Conservation (phyloP, 768 basidiomycete species). For the Agrocybe praecox region DNA sequence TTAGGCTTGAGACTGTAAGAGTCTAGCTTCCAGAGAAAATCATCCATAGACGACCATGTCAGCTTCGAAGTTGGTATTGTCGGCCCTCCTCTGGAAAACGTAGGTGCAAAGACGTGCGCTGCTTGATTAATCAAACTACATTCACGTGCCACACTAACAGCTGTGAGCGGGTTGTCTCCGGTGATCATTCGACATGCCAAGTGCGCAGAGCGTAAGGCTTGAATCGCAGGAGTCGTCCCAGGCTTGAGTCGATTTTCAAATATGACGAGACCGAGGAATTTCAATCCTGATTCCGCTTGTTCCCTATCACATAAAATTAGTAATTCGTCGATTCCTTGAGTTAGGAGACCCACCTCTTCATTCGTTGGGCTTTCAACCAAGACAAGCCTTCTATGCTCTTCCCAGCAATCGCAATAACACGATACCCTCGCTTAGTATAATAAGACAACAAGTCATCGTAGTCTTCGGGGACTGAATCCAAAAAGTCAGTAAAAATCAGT, state of each 20-base stretch:
- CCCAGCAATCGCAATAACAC: constrained; percentile 97
- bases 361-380: constrained; percentile 95
- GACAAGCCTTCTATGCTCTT: constrained; percentile 92
- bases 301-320: constrained; percentile 56
- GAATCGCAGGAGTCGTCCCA: constrained; percentile 88
- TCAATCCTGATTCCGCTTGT: constrained; percentile 88
- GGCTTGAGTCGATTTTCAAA: constrained; percentile 98
- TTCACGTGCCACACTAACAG: constrained; percentile 95
- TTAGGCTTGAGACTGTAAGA: constrained; percentile 85
- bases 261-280: constrained; percentile 93
- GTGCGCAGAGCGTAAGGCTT: constrained; percentile 85
- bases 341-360: constrained; percentile 72
- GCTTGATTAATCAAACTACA: constrained; percentile 88
- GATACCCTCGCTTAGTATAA: constrained; percentile 95
- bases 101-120: constrained; percentile 85
- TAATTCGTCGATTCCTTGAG: too few species aligned
- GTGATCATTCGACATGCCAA: constrained; percentile 97
- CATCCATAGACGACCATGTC: constrained; percentile 93
- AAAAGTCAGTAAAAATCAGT: constrained; percentile 2
- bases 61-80: constrained; percentile 59
- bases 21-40: constrained; percentile 82
- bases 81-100: constrained; percentile 70
- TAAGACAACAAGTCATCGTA: constrained; percentile 96
- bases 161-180: constrained; percentile 95
- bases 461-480: constrained; percentile 81